Conservation (phyloP, 176 grass and related monocot genomes). For the Melocanna baccifera region DNA sequence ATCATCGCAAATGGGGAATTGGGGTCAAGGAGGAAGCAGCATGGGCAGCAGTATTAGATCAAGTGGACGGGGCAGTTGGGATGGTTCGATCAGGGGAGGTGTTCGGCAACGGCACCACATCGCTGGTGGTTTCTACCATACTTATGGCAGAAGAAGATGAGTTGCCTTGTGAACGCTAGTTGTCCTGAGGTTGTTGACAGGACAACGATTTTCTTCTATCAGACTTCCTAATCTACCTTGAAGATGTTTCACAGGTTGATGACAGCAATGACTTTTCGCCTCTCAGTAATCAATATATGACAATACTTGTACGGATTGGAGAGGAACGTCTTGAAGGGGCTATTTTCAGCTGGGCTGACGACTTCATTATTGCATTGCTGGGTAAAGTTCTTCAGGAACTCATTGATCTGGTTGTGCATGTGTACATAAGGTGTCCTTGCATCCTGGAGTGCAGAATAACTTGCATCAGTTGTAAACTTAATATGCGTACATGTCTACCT, state of each 20-base stretch:
- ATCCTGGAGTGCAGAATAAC: background rate
- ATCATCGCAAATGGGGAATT: slow-evolving; percentile 54
- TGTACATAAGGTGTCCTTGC: slow-evolving; percentile 14
- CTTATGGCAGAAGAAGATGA: slow-evolving; percentile 87
- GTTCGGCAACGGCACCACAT: slow-evolving; percentile 50
- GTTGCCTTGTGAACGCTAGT: background rate
- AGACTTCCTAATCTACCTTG: background rate
- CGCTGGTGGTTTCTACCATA: slow-evolving; percentile 76
- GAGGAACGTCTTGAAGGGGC: background rate
- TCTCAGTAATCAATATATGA: background rate
- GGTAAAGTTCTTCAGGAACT: background rate
- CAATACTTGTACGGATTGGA: background rate
- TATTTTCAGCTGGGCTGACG: background rate
- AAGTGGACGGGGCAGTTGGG: slow-evolving; percentile 63
- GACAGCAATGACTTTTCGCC: background rate
- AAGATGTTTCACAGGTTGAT: background rate
- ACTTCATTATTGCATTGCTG: background rate
- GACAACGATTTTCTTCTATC: background rate
- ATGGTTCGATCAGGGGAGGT: slow-evolving; percentile 48
- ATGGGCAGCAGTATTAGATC: slow-evolving; percentile 53
- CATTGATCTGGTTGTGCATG: slow-evolving; percentile 9
- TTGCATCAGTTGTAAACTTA: background rate
- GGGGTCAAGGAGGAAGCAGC: slow-evolving; percentile 53
- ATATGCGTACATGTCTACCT: background rate
- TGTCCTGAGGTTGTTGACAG: slow-evolving; percentile 23